Conservation (phyloP, 805 yeast species). For the Starmera quercuum region DNA sequence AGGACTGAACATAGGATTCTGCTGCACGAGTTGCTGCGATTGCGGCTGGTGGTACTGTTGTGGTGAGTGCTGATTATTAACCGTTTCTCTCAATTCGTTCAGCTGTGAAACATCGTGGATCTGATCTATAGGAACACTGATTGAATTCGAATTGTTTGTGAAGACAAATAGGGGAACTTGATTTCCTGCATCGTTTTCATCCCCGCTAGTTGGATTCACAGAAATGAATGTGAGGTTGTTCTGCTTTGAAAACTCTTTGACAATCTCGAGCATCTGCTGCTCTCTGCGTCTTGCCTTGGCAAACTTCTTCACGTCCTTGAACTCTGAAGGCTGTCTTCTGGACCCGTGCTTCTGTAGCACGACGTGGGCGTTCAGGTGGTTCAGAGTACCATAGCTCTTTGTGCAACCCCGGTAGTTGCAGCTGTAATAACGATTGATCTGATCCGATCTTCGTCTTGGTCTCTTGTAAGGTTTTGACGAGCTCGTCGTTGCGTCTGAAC, state of each 20-base stretch:
- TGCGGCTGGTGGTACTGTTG: conserved; percentile 1
- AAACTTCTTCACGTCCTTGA: conserved; percentile 22
- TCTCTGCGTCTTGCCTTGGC: conserved; percentile 1
- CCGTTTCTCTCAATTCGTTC: background rate
- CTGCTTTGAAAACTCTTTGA: conserved; percentile 1
- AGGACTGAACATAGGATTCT: too few species aligned
- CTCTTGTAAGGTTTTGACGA: conserved; percentile 1
- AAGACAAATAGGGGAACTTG: background rate
- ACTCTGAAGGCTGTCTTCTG: conserved; percentile 40
- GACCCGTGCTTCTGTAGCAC: conserved; percentile 39
- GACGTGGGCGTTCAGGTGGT: conserved; percentile 46
- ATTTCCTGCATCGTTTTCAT: background rate
- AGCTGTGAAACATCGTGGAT: background rate
- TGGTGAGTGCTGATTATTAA: background rate
- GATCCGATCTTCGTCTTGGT: conserved; percentile 35
- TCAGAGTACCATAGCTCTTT: conserved; percentile 47
- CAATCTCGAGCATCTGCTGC: background rate
- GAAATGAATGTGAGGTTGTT: background rate
- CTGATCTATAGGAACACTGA: background rate
- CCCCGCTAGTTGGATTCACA: background rate
- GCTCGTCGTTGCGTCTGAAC: too few species aligned
- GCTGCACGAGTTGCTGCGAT: background rate
- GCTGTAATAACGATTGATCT: conserved; percentile 39
- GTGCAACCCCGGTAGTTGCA: conserved; percentile 36
- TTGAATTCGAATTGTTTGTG: background rate